Evolutionary conservation across 2,329 filamentous ascomycete genomes (phyloP).

Genomic region (Aspergillus alliaceus): DNA sequence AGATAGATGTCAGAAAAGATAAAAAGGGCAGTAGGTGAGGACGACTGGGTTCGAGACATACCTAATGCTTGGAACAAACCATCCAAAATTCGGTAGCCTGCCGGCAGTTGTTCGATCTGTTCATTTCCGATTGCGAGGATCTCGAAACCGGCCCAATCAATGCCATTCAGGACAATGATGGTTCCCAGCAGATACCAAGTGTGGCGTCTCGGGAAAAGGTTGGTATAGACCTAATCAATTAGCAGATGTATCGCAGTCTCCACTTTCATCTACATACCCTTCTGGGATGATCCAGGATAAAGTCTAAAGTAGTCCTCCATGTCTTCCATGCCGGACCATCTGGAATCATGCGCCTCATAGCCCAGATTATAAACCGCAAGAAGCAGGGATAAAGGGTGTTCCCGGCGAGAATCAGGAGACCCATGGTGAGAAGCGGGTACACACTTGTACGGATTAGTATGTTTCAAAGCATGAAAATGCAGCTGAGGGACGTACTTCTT

Average conservation of each 20-base stretch:
- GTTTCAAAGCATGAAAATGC: background rate
- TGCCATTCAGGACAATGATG: constrained; percentile 59
- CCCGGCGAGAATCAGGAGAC: constrained; percentile 61
- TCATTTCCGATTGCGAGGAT: constrained; percentile 64
- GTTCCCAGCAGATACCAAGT: constrained; percentile 68
- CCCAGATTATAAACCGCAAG: constrained; percentile 61
- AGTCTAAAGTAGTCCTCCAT: constrained; percentile 34
- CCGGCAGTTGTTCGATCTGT: constrained; percentile 53
- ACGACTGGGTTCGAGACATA: constrained; percentile 1
- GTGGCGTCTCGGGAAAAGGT: constrained; percentile 61
- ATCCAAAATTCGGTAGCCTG: constrained; percentile 58
- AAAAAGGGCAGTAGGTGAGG: background rate
- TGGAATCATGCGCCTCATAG: constrained; percentile 35
- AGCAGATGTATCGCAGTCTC: background rate
- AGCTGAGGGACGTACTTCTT: constrained; percentile 23
- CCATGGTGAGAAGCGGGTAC: constrained; percentile 50
- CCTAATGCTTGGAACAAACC: constrained; percentile 64
- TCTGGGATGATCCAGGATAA: constrained; percentile 36
- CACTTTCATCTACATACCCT: constrained; percentile 20
- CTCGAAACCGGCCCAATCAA: constrained; percentile 67
- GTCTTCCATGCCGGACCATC: constrained; percentile 25
- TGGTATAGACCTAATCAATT: constrained; percentile 33
- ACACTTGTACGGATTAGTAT: constrained; percentile 24
- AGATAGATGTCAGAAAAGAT: background rate
- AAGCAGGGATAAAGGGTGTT: constrained; percentile 68